These are phyloP conservation scores for Nothopassalora personata DNA, from an alignment of 2,329 filamentous ascomycete genomes.

Conservation along the genomic window DNA sequence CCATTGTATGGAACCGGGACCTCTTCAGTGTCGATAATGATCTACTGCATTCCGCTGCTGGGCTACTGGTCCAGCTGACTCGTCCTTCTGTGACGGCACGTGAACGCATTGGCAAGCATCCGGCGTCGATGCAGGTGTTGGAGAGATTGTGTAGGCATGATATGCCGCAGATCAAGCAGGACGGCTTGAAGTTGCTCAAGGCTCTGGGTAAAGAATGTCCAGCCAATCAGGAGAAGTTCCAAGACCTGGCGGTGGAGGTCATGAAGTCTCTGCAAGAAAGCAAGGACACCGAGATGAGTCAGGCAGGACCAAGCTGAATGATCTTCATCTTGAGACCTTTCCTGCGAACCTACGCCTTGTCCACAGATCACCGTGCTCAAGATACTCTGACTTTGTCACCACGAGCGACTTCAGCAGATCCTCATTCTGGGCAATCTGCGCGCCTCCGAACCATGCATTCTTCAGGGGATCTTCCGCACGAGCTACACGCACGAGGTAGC, in stretches of 20 bases:
- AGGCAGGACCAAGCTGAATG: constrained; percentile 10
- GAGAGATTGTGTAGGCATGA: constrained; percentile 22
- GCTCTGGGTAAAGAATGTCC: constrained; percentile 26
- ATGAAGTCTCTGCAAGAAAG: constrained; percentile 9
- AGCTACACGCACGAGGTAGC: constrained; percentile 71
- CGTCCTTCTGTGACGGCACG: constrained; percentile 21
- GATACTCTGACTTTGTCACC: constrained; percentile 86
- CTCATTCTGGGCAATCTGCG: constrained; percentile 64
- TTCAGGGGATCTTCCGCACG: constrained; percentile 67
- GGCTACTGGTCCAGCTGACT: constrained; percentile 27
- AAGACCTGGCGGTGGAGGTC: constrained; percentile 16
- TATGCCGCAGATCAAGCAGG: constrained; percentile 25
- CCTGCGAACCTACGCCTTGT: constrained; percentile 32
- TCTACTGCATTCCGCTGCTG: constrained; percentile 26
- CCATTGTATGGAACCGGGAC: neutral
- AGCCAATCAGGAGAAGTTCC: constrained; percentile 25
- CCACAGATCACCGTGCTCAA: constrained; percentile 65
- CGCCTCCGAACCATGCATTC: constrained; percentile 82
- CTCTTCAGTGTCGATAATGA: constrained; percentile 14
- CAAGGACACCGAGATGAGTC: constrained; percentile 4
- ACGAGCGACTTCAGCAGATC: constrained; percentile 59
- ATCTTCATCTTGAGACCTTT: constrained; percentile 23
- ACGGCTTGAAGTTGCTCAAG: constrained; percentile 25
- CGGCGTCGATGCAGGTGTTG: constrained; percentile 13
- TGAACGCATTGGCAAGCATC: constrained; percentile 20